A percentile compares a stretch with the other conserved stretches of the same genome.
These are phyloP conservation scores for Myriosclerotinia curreyana DNA, from an alignment of 2,329 filamentous ascomycete species.

Conservation along the genomic window DNA sequence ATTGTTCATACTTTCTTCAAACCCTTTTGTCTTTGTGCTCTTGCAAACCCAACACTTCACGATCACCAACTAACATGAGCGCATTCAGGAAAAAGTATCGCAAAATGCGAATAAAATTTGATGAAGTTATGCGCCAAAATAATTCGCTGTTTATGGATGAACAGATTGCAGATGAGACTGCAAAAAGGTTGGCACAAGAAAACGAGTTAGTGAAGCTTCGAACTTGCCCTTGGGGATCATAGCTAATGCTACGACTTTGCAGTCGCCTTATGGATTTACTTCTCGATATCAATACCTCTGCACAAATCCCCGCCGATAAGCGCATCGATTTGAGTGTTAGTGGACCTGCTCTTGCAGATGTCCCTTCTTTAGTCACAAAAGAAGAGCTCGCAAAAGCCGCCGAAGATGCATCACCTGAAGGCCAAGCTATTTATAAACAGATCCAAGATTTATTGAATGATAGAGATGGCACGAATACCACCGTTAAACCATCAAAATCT, in stretches of 20 bases:
- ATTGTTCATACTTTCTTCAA: not conserved
- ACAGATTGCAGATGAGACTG: conserved; percentile 74
- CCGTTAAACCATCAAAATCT: conserved; percentile 32
- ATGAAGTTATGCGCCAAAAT: conserved; percentile 73
- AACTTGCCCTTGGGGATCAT: not conserved
- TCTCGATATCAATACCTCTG: conserved; percentile 81
- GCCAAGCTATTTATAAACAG: conserved; percentile 34
- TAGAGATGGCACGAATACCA: conserved; percentile 24
- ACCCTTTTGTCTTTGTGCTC: not conserved
- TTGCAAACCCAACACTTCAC: not conserved
- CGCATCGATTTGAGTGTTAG: conserved; percentile 65
- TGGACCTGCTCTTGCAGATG: conserved; percentile 27
- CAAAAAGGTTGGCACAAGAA: conserved; percentile 80
- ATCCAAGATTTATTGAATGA: conserved; percentile 33
- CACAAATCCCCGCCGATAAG: conserved; percentile 71
- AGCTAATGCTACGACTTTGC: conserved; percentile 26
- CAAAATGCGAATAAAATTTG: conserved; percentile 80
- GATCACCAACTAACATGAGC: conserved; percentile 38
- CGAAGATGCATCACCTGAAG: conserved; percentile 31
- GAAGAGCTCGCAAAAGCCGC: conserved; percentile 32
- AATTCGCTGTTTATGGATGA: conserved; percentile 80
- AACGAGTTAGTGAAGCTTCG: conserved; percentile 69
- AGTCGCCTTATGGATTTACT: conserved; percentile 88
- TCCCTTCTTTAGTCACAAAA: conserved; percentile 33
- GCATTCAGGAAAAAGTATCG: conserved; percentile 92